phyloP scores from a whole-genome alignment of 2,329 filamentous ascomycete species.

The Scopulariopsis brevicaulis region DNA sequence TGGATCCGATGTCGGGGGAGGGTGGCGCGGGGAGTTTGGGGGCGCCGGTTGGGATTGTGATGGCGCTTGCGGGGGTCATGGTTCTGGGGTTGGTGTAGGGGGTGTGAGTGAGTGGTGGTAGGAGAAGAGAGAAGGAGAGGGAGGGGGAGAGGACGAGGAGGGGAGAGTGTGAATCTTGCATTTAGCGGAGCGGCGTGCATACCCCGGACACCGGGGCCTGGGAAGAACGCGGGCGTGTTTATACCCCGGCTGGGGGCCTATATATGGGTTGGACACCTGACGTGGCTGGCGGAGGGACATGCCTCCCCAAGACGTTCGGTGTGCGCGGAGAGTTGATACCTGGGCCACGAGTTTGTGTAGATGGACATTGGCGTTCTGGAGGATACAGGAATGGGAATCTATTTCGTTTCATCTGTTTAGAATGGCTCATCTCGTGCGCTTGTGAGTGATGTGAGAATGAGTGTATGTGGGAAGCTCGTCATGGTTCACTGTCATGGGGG shows the following conservation, averaged over 20 bases:
- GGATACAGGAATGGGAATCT: no score
- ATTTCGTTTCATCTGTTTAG: no score
- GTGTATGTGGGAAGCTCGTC: no score
- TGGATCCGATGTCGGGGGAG: conserved; percentile 18
- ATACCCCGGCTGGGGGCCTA: not conserved
- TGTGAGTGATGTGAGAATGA: no score
- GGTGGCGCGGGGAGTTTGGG: not conserved
- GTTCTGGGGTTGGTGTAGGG: not conserved
- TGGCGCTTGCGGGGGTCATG: not conserved
- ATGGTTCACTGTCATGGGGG: no score
- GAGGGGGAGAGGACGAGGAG: not conserved
- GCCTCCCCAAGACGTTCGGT: no score
- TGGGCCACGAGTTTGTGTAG: no score
- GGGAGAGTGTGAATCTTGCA: not conserved
- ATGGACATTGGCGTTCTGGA: no score
- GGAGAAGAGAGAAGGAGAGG: not conserved
- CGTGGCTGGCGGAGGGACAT: no score
- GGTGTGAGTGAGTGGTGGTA: not conserved
- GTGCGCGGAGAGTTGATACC: no score
- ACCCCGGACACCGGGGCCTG: not conserved
- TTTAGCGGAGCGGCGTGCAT: not conserved
- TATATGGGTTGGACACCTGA: no score
- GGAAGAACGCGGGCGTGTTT: not conserved
- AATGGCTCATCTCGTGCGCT: no score
- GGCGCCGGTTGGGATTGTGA: not conserved